Conservation (phyloP, 352 stramenopile species). For the Phytophthora agathidicida region DNA sequence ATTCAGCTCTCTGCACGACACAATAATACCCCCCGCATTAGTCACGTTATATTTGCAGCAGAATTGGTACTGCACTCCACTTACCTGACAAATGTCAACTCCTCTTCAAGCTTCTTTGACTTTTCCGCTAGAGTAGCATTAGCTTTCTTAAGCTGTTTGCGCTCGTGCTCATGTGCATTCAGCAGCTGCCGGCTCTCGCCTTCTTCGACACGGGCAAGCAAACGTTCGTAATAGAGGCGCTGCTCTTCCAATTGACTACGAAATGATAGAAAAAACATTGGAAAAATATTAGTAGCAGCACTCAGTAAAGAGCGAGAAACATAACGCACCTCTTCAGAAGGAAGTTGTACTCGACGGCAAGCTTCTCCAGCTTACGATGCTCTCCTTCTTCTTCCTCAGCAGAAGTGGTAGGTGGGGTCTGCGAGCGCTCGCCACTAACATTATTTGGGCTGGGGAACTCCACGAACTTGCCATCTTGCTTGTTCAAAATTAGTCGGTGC, state of each 20-base stretch:
- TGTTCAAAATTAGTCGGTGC: constrained; percentile 89
- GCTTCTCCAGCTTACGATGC: constrained; percentile 96
- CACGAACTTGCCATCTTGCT: constrained; percentile 95
- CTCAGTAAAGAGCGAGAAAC: neutral
- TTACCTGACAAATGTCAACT: constrained; percentile 82
- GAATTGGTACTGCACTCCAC: neutral
- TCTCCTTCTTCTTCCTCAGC: constrained; percentile 92
- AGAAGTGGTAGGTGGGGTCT: constrained; percentile 61
- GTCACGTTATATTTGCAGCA: neutral
- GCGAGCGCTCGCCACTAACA: constrained; percentile 71
- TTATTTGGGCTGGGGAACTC: constrained; percentile 92
- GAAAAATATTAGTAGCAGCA: too few species aligned
- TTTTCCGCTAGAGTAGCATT: constrained; percentile 72
- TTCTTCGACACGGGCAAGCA: constrained; percentile 68
- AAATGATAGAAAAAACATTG: constrained; percentile 1
- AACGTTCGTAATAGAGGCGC: constrained; percentile 92
- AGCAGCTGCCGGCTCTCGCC: constrained; percentile 58
- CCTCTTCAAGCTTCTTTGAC: constrained; percentile 79
- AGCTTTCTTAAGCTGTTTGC: constrained; percentile 81
- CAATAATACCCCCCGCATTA: constrained; percentile 7
- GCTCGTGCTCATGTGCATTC: constrained; percentile 73
- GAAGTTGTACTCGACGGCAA: constrained; percentile 96
- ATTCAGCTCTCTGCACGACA: constrained; percentile 71
- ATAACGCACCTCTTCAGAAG: constrained; percentile 89
- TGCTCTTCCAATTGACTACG: constrained; percentile 95